These are phyloP conservation scores for Hylodesmum podocarpum DNA, from an alignment of 306 rosid species.

Conservation along the genomic window DNA sequence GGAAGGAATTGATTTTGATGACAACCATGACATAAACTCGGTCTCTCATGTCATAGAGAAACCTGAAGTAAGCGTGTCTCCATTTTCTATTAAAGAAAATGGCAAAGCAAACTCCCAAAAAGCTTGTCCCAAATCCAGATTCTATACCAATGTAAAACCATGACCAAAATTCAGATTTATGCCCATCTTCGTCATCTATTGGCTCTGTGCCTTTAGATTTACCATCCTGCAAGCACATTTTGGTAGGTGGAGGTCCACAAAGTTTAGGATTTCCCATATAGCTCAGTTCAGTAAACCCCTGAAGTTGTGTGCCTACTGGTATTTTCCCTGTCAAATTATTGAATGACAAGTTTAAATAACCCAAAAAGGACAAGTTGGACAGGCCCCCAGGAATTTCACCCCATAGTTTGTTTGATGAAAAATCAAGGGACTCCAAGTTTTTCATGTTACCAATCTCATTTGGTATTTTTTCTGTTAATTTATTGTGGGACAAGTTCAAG, in stretches of 20 bases:
- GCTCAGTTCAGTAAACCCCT: background rate
- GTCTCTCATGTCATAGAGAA: no score
- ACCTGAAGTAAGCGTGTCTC: no score
- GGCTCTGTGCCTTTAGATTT: background rate
- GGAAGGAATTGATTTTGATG: no score
- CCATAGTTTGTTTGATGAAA: background rate
- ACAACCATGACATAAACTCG: no score
- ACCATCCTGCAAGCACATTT: background rate
- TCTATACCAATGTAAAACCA: no score
- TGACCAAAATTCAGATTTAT: no score
- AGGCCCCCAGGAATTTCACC: constrained; percentile 31
- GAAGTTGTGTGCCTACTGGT: background rate
- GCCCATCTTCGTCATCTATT: background rate
- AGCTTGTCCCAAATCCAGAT: no score
- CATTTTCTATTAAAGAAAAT: no score
- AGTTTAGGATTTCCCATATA: background rate
- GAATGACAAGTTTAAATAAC: constrained; percentile 28
- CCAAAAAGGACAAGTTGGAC: constrained; percentile 1
- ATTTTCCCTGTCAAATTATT: constrained; percentile 19
- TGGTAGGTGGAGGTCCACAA: background rate
- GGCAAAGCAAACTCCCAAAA: no score
- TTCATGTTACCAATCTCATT: background rate
- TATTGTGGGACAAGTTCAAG: constrained; percentile 24
- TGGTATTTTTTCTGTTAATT: background rate
- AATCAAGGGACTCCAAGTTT: constrained; percentile 29